Evolutionary conservation across 306 rosid species (phyloP).

Genomic region (Vigna hirtella): DNA sequence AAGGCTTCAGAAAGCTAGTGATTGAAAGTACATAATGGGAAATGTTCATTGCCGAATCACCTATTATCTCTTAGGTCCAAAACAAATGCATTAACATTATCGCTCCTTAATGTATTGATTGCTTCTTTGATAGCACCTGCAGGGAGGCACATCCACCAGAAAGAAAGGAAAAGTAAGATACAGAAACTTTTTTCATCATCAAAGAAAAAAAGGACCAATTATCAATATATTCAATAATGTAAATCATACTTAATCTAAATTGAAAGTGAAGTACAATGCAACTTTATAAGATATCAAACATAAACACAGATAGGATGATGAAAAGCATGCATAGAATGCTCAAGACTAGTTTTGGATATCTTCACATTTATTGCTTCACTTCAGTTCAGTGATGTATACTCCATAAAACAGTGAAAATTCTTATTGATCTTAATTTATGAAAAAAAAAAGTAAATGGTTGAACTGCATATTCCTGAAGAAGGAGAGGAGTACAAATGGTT

Average conservation of each 20-base stretch:
- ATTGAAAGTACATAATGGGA: constrained; percentile 43
- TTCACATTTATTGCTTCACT: not conserved
- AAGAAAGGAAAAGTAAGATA: constrained; percentile 33
- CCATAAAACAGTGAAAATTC: not conserved
- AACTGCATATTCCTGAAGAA: not conserved
- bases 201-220: constrained; percentile 15
- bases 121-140: constrained; percentile 96
- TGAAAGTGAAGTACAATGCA: not conserved
- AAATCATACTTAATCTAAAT: constrained; percentile 12
- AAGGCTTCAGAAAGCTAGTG: constrained; percentile 57
- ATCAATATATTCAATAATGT: constrained; percentile 10
- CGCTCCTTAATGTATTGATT: constrained; percentile 71
- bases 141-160: constrained; percentile 42
- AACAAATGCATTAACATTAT: constrained; percentile 86
- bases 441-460: not conserved
- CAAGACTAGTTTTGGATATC: not conserved
- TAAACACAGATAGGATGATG: not conserved
- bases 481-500: not conserved
- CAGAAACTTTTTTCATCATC: constrained; percentile 23
- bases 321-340: not conserved
- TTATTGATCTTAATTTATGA: not conserved
- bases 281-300: not conserved
- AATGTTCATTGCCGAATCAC: constrained; percentile 54
- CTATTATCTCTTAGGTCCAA: constrained; percentile 99
- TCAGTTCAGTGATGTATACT: not conserved